A percentile compares a stretch with the other conserved stretches of the same genome.
These are phyloP conservation scores for Chaetomium cochliodes DNA, from an alignment of 495 filamentous ascomycete species.

Conservation along the genomic window DNA sequence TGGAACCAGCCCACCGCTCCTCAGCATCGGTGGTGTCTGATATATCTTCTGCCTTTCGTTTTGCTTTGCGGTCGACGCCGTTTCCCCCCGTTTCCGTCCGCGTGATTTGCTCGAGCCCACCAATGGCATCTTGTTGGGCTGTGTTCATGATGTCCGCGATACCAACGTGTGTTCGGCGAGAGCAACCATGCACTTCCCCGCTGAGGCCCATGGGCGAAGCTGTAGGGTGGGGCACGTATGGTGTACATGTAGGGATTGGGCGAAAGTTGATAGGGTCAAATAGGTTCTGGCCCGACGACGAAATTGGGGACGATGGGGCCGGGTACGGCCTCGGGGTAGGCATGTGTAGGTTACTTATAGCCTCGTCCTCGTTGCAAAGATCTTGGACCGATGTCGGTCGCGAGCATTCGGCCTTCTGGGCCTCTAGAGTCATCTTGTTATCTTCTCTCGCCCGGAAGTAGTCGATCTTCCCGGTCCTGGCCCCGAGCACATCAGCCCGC, in stretches of 20 bases:
- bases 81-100: too few species aligned
- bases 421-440: constrained; percentile 29
- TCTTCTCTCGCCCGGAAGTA: constrained; percentile 43
- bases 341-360: background rate
- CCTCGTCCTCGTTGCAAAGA: constrained; percentile 20
- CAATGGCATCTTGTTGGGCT: background rate
- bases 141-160: constrained; percentile 37
- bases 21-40: constrained; percentile 34
- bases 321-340: background rate
- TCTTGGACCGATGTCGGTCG: constrained; percentile 17
- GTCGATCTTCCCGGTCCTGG: constrained; percentile 40
- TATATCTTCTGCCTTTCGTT: constrained; percentile 42
- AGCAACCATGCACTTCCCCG: background rate
- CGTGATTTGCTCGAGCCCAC: background rate
- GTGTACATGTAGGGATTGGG: background rate
- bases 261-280: background rate
- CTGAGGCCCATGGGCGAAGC: background rate
- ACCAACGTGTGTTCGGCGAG: constrained; percentile 30
- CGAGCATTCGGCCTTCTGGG: background rate
- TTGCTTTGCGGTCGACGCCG: constrained; percentile 10
- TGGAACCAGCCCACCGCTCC: constrained; percentile 20
- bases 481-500: constrained; percentile 32
- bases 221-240: background rate
- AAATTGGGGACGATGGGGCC: background rate
- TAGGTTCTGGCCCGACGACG: background rate